phyloP scores from a whole-genome alignment of 139 green algal genomes.

The Mychonastes homosphaera region DNA sequence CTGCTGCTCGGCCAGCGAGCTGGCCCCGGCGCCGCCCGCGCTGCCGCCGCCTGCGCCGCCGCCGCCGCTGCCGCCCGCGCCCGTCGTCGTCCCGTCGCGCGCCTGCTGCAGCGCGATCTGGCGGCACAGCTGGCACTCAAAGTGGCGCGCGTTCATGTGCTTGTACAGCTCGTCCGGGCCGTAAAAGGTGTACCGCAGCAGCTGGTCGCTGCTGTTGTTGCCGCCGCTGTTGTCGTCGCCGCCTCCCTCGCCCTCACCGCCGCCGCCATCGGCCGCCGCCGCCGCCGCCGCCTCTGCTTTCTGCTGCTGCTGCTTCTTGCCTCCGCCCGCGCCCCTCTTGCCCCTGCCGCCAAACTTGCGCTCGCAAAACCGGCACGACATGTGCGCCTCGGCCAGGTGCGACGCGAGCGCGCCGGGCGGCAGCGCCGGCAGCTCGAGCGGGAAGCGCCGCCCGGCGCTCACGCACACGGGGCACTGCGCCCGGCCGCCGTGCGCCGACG shows the following conservation, averaged over 20 bases:
- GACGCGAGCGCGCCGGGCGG: constrained; percentile 17
- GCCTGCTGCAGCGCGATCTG: background rate
- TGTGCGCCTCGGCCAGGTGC: constrained; percentile 37
- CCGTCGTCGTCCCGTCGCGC: background rate
- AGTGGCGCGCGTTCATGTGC: constrained; percentile 42
- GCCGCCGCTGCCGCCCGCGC: background rate
- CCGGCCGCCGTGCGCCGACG: background rate
- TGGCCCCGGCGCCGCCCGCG: no score
- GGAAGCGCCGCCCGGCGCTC: constrained; percentile 3
- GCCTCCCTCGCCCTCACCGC: background rate
- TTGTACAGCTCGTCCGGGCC: constrained; percentile 44
- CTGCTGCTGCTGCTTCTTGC: constrained; percentile 1
- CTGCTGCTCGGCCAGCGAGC: no score
- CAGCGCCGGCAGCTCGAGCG: constrained; percentile 30
- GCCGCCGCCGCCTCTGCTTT: background rate
- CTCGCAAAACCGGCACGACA: constrained; percentile 41
- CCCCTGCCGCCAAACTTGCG: background rate
- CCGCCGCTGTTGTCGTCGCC: background rate
- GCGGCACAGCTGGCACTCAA: constrained; percentile 28
- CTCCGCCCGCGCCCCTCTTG: background rate
- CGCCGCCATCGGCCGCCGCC: background rate
- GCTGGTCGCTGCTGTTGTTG: constrained; percentile 1
- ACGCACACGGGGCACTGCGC: background rate
- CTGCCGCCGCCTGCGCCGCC: no score
- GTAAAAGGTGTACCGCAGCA: background rate